Base-by-base conservation (phyloP, 306 rosid species). In the Castanospermum australe region DNA sequence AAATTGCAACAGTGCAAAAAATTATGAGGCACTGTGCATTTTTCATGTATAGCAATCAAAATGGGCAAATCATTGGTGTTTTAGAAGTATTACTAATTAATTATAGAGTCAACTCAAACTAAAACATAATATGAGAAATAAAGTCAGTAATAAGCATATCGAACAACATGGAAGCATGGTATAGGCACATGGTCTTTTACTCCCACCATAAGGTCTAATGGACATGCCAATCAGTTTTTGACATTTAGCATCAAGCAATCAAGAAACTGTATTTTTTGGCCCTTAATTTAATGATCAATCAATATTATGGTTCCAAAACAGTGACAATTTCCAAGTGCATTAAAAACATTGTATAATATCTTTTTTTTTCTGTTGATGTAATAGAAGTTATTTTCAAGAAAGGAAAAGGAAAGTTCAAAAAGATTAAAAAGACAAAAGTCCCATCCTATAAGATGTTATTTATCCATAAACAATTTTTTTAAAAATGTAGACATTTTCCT, bases 211-310 rank as follows among this genome's bases (percentile, higher is more conserved):
- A 71, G 55, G 11, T 55, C 68, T 50, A 57, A 28, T 33, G 57
- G 38, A 17, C 45, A 38, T 73, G 63, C 24, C 51, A 82, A 65
- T 76, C 59, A 68, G 42, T 56, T 50, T 67, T 48, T 60, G 12
- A 35, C 20, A 39, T 60, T 62, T 73, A 17, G 54, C n/a, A 20
- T 50, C 70, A 18, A 48, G 81, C 47, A 36, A 69, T 28, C 48
- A 20, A 39, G 52, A 68, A 68, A 63, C 21, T 33, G 44, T 30
- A 8, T n/a, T 6, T 33, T 38, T 42, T 77, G 39, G 75, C 56
- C 56, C 36, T 41, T 63, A 45, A 81, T 9, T 35, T 45, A 22
- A 36, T 32, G 36, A 41, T n/a, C 8, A 63, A 47, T 41, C 8
- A n/a, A 47, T 64, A 20, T 28, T n/a, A 10, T 61, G 54, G 22